Conservation (phyloP, 176 grass and related monocot genomes). For the Panicum miliaceum region DNA sequence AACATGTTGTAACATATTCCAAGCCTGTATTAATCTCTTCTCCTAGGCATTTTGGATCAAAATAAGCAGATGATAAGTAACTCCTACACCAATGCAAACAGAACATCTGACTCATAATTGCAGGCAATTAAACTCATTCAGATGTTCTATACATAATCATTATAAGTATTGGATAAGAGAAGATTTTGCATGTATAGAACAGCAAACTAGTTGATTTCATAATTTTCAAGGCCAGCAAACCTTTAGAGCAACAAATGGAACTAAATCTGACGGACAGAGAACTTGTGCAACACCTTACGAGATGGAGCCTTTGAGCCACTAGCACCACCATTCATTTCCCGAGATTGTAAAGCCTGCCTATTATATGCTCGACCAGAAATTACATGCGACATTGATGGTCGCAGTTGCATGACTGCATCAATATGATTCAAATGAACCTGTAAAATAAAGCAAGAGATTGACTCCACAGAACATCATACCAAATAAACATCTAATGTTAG, state of each 20-base stretch:
- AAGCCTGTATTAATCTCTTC: background rate
- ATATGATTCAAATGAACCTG: conserved; percentile 89
- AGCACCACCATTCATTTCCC: conserved; percentile 28
- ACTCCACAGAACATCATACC: background rate
- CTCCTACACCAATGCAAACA: background rate
- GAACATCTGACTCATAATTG: conserved; percentile 7
- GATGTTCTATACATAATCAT: conserved; percentile 23
- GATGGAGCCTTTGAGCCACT: conserved; percentile 26
- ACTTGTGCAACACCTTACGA: conserved; percentile 30
- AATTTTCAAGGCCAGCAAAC: conserved; percentile 2
- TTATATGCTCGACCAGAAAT: conserved; percentile 43
- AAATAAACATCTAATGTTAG: conserved; percentile 15
- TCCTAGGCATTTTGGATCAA: background rate
- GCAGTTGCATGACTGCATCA: conserved; percentile 74
- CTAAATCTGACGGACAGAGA: conserved; percentile 31
- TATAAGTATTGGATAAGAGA: background rate
- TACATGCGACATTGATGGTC: conserved; percentile 63
- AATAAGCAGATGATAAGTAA: background rate
- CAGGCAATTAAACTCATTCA: conserved; percentile 16
- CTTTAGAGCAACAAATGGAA: conserved; percentile 21
- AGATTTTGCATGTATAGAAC: background rate
- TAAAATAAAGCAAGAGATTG: conserved; percentile 43
- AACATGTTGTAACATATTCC: background rate
- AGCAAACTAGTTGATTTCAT: background rate
- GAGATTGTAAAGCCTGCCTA: conserved; percentile 47